Percentiles rank a stretch among this genome's conserved stretches.
Conservation (phyloP, 1,284 basidiomycete species). For the Takashimella tepidaria region DNA sequence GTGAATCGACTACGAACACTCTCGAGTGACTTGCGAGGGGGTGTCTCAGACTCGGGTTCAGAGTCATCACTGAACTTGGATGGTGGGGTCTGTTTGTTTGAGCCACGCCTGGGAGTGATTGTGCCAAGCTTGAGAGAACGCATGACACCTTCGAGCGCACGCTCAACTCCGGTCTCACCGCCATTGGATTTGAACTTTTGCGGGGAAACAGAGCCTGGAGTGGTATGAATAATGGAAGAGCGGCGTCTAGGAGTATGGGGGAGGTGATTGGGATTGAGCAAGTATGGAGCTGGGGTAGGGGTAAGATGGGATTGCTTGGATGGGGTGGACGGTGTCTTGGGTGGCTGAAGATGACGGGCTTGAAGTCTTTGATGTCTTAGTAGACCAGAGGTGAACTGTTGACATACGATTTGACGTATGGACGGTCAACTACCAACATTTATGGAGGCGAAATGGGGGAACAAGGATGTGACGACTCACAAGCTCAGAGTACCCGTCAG, state of each 20-base stretch:
- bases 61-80: neutral
- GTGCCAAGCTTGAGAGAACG: conserved; percentile 16
- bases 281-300: neutral
- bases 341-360: neutral
- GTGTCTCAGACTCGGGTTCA: neutral
- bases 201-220: conserved; percentile 18
- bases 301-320: neutral
- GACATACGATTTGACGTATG: neutral
- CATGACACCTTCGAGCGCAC: conserved; percentile 30
- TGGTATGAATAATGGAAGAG: conserved; percentile 21
- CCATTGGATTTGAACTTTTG: conserved; percentile 15
- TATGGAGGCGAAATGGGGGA: too few species aligned
- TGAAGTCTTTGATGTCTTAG: conserved; percentile 1
- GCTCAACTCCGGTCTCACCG: conserved; percentile 17
- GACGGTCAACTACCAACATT: neutral
- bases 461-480: conserved; percentile 10
- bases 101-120: conserved; percentile 12
- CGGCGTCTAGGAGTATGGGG: conserved; percentile 13
- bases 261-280: conserved; percentile 2
- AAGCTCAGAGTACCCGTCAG: conserved; percentile 16
- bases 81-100: conserved; percentile 2
- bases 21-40: conserved; percentile 24
- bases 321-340: neutral
- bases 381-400: conserved; percentile 20
- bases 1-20: conserved; percentile 18